Base-by-base conservation (phyloP, 345 rosid genomes). In the Moringa oleifera region DNA sequence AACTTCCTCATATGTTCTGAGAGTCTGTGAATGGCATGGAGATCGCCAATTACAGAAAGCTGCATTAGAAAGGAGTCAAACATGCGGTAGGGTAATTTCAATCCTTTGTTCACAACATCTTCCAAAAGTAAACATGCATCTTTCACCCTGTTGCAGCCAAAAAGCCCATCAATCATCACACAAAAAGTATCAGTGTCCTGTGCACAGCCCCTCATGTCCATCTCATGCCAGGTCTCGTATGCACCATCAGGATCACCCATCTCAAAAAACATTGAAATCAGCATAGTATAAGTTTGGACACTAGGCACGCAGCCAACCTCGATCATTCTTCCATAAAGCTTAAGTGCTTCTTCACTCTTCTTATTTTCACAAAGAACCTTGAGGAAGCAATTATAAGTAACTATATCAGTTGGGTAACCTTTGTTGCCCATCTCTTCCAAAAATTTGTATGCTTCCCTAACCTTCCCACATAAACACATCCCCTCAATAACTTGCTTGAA, bases 371-470 rank as follows among this genome's bases (percentile, higher is more conserved):
- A 94, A 0, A 94, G 83, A 51, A 88, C 96, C 79, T 87, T 86
- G 50, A 94, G 82, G 67, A 94, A 90, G 72, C 96, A 90, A 68
- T 90, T 88, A 69, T 85, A 86, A 57, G 99, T 85, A 61, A 90
- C 92, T 56, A 88, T 81, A 78, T 88, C 99, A 23, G 88, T 89
- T 17, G 96, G 97, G 62, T 83, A 88, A 59, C 97, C 97, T 77
- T 72, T 87, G 68, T 73, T 75, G 31, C 91, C 83, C 96, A 90
- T 90, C 81, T 81, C 92, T 58, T 90, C 83, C 70, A 94, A 71
- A 71, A 94, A 81, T 76, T 62, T 83, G 61, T 88, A 90, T 20
- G 96, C 97, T 66, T 82, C 92, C 59, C 82, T 91, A 11, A 82
- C 52, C 36, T 88, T 88, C 25, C 89, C 99, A 45, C 85, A 83